Evolutionary conservation across 140 eudicot genomes (phyloP).

Genomic region (Erigeron philadelphicus): DNA sequence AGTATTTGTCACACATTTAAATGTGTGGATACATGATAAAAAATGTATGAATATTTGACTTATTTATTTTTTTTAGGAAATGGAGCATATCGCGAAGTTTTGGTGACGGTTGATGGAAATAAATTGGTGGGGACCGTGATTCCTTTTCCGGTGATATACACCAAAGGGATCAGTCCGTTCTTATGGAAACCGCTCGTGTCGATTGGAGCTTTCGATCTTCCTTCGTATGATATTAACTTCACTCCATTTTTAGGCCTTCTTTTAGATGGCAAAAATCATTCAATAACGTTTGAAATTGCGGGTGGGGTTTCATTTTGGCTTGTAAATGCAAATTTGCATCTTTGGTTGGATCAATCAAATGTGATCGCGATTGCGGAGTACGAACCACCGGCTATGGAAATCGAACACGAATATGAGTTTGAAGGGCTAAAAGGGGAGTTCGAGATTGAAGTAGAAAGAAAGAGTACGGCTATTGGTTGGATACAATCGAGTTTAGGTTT

Average conservation of each 20-base stretch:
- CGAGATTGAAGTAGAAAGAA: constrained; percentile 41
- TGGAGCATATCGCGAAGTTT: constrained; percentile 62
- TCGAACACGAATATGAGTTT: constrained; percentile 27
- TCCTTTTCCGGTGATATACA: constrained; percentile 62
- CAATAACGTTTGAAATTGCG: constrained; percentile 42
- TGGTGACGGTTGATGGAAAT: constrained; percentile 53
- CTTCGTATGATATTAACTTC: constrained; percentile 61
- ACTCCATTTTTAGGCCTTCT: constrained; percentile 58
- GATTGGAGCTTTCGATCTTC: constrained; percentile 73
- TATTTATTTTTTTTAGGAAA: too few species aligned
- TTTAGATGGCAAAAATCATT: constrained; percentile 46
- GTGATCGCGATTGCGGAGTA: constrained; percentile 31
- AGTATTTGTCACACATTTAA: too few species aligned
- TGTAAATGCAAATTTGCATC: constrained; percentile 68
- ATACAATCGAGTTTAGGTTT: constrained; percentile 47
- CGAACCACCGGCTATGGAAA: constrained; percentile 15
- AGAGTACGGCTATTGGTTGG: constrained; percentile 40
- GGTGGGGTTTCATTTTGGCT: constrained; percentile 55
- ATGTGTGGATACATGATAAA: too few species aligned
- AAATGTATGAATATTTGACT: too few species aligned
- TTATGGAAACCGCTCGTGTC: constrained; percentile 76
- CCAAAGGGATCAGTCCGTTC: constrained; percentile 70
- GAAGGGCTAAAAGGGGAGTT: constrained; percentile 48
- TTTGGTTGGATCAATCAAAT: constrained; percentile 47
- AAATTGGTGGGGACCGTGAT: constrained; percentile 53